Base-by-base conservation (phyloP, 192 early-diverging fungal species). In the Podila epicladia region DNA sequence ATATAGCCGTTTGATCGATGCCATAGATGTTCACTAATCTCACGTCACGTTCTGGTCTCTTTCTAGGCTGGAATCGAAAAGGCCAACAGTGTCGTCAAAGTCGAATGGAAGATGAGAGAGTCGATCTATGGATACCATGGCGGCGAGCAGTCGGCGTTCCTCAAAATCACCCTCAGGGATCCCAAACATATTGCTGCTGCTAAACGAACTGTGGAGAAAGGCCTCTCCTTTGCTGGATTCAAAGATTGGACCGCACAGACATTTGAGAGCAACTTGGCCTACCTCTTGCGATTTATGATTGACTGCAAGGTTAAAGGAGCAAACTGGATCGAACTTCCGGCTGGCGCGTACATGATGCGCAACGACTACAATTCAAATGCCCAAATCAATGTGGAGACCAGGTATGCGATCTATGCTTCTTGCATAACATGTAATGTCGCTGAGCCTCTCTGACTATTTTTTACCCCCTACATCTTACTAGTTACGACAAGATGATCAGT, bases 201-300 rank as follows among this genome's bases (percentile, higher is more conserved):
- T 32, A 76, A 83, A 38, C 69, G 51, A 59, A 80, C 4, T 41
- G 58, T 62, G 32, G 76, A 83, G 65, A 62, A n/a, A 58, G 82
- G 72, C n/a, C 65, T 85, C 49, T 67, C 72, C 37, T 85, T 80
- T 60, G 32, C 68, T 33, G 71, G 65, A 53, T 73, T 73, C 67
- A 11, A 37, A 0, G 71, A 80, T 22, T 65, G 33, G 37, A 24
- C 38, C 0, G 82, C 85, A 51, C 85, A 89, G 5, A 91, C 88
- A 0, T 99, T 90, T 78, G 98, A 99, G 72, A 95, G 93, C 82
- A 98, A 97, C 74, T 82, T 99, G 20, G 90, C 89, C 22, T 97
- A 93, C 77, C 86, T 92, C 7, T 73, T 98, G 13, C 86, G 97
- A 29, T 98, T 97, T 77, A 99, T 98, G 98, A 97, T 99, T 74